phyloP scores from a whole-genome alignment of 225 moss, liverwort and hornwort genomes.

The Antitrichia curtipendula region DNA sequence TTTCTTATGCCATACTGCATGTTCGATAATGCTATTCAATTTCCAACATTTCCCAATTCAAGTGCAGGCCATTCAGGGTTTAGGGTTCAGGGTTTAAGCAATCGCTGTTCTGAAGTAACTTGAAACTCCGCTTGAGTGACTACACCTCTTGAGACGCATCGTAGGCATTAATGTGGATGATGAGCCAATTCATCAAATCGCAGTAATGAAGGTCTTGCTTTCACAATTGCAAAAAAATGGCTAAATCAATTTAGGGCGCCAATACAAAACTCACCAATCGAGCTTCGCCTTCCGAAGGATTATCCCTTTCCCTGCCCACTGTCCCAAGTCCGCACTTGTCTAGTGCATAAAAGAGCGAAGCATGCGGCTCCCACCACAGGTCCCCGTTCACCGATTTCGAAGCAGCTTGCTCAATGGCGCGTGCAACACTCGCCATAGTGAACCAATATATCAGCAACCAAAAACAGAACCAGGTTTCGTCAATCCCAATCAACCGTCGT shows the following conservation, averaged over 20 bases:
- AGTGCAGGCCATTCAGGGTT: not conserved
- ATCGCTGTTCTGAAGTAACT: not conserved
- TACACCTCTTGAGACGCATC: not conserved
- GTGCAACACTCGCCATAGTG: conserved; percentile 81
- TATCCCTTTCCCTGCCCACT: not conserved
- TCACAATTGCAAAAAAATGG: not conserved
- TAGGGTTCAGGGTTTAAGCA: conserved; percentile 1
- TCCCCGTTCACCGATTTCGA: conserved; percentile 39
- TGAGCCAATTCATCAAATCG: not conserved
- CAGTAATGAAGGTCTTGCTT: not conserved
- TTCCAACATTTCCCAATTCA: not conserved
- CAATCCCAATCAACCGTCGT: not conserved
- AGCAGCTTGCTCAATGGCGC: conserved; percentile 85
- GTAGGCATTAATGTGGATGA: not conserved
- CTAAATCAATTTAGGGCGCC: not conserved
- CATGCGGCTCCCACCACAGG: conserved; percentile 91
- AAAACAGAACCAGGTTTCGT: not conserved
- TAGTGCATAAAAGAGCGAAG: conserved; percentile 40
- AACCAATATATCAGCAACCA: not conserved
- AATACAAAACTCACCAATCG: conserved; percentile 25
- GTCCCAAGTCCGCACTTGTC: conserved; percentile 58
- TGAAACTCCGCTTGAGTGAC: not conserved
- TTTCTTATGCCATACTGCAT: not conserved
- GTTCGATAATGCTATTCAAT: not conserved
- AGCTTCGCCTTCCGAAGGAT: conserved; percentile 19